Conservation (phyloP, 306 rosid genomes). For the Fragaria vesca region DNA sequence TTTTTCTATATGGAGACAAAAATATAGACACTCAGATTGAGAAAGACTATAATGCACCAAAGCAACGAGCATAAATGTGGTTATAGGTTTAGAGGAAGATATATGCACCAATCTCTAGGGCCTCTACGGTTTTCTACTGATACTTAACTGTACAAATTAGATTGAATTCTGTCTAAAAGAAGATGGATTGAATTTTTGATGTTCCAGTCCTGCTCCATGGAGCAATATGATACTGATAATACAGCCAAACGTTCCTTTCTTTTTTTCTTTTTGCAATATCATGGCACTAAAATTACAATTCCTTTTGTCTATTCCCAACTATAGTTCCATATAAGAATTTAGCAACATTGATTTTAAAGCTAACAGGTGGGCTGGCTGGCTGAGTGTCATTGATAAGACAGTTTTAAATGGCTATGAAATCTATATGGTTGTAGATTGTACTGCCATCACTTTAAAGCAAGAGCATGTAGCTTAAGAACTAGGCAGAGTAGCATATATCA, state of each 20-base stretch:
- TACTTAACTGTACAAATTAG: background rate
- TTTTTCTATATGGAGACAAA: background rate
- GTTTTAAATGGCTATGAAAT: background rate
- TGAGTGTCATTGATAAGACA: conserved; percentile 1
- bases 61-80: background rate
- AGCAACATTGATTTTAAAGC: conserved; percentile 15
- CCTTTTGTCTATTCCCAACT: background rate
- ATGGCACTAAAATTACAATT: background rate
- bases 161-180: background rate
- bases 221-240: conserved; percentile 3
- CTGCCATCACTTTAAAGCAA: conserved; percentile 16
- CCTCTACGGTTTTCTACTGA: background rate
- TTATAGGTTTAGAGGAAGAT: background rate
- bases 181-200: background rate
- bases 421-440: conserved; percentile 8
- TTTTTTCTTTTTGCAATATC: background rate
- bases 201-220: background rate
- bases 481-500: conserved; percentile 8
- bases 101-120: background rate
- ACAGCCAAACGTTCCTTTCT: background rate
- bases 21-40: background rate
- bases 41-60: conserved; percentile 3
- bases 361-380: background rate
- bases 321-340: background rate
- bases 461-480: conserved; percentile 3